phyloP scores from a whole-genome alignment of 768 basidiomycete genomes.

The Mycena chlorophos region DNA sequence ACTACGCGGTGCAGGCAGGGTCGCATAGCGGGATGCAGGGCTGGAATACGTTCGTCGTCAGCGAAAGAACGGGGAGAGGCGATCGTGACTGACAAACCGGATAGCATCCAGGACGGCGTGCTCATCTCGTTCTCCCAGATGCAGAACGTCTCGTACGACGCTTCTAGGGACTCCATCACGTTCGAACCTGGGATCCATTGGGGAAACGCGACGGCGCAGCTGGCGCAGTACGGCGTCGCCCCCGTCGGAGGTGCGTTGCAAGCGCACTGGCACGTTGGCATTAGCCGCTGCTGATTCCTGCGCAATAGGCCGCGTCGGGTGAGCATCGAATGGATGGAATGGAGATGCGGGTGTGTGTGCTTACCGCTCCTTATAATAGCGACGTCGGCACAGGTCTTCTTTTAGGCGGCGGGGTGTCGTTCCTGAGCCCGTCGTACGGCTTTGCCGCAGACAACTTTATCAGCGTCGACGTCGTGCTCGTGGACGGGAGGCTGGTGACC shows the following conservation, averaged over 20 bases:
- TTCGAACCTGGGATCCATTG: slow-evolving; percentile 43
- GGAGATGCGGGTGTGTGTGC: no score
- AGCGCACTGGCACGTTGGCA: neutral
- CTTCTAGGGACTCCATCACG: slow-evolving; percentile 35
- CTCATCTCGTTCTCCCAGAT: slow-evolving; percentile 41
- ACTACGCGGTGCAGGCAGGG: slow-evolving; percentile 45
- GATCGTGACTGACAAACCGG: neutral
- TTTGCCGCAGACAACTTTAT: slow-evolving; percentile 38
- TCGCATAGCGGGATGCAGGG: slow-evolving; percentile 43
- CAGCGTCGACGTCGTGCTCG: slow-evolving; percentile 45
- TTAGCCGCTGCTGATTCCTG: neutral
- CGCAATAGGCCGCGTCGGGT: neutral
- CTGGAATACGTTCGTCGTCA: slow-evolving; percentile 41
- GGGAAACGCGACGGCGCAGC: slow-evolving; percentile 36
- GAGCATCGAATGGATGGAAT: neutral
- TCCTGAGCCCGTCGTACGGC: slow-evolving; percentile 38
- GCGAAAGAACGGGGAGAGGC: neutral
- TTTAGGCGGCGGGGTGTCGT: slow-evolving; percentile 44
- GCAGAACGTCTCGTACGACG: slow-evolving; percentile 31
- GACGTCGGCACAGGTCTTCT: slow-evolving; percentile 45
- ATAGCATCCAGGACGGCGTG: slow-evolving; percentile 39
- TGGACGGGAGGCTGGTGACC: slow-evolving; percentile 40
- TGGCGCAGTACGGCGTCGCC: slow-evolving; percentile 41
- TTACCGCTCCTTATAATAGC: slow-evolving; percentile 19
- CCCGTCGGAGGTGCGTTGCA: slow-evolving; percentile 34